These are phyloP conservation scores for Mrakia gelida DNA, from an alignment of 768 basidiomycete genomes.

Conservation along the genomic window DNA sequence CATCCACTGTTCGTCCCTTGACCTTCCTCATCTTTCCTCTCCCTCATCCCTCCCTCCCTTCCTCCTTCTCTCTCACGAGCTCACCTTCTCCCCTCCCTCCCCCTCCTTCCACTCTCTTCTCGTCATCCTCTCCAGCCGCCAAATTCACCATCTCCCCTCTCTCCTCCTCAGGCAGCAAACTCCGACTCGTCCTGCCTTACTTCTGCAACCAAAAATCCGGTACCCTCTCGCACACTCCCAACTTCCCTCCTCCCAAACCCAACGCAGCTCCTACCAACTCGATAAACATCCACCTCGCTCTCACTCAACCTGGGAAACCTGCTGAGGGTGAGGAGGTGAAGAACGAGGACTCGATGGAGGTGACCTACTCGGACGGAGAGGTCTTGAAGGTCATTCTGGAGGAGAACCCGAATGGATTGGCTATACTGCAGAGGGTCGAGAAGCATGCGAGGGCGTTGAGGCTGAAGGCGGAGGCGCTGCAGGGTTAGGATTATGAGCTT, in stretches of 20 bases:
- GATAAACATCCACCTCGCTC: background rate
- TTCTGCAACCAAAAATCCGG: background rate
- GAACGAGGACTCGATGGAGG: constrained; percentile 9
- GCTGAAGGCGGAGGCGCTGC: constrained; percentile 8
- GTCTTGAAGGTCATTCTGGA: background rate
- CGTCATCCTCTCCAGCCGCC: background rate
- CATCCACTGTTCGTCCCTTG: constrained; percentile 6
- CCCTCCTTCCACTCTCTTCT: too few relatives aligned
- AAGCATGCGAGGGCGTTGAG: constrained; percentile 12
- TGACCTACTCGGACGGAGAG: background rate
- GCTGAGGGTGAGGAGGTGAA: background rate
- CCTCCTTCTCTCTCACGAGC: background rate
- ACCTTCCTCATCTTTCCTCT: background rate
- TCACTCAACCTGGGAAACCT: constrained; percentile 4
- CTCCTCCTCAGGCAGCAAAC: background rate
- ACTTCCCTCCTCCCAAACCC: background rate
- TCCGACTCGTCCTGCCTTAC: constrained; percentile 8
- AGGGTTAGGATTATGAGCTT: background rate
- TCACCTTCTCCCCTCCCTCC: background rate
- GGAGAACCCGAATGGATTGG: background rate
- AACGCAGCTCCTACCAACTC: background rate
- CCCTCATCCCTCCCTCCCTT: background rate
- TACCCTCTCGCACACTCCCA: background rate
- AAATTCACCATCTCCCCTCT: constrained; percentile 7
- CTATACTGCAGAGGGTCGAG: background rate